Evolutionary conservation across 2,329 filamentous ascomycete species (phyloP), one percentile per base, ranked within the genome.

Genomic region (Fragosphaeria purpurea): DNA sequence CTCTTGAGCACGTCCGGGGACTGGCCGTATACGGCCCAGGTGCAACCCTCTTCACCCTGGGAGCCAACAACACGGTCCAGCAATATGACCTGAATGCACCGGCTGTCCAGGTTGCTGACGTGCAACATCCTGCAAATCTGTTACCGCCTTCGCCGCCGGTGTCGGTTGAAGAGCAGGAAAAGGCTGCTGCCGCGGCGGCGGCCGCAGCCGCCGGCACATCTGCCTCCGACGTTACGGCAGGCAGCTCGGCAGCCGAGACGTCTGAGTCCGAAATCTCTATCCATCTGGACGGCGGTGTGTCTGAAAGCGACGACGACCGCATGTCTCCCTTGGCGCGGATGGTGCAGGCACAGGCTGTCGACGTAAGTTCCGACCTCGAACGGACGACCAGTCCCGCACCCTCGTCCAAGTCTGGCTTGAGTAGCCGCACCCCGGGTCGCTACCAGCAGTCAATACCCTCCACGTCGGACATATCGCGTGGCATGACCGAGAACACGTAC

Each of bases 81-180:
- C 93, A 98, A 65, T 97, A 95, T 63, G 90, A 97, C 63, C 75
- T 97, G 42, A 95, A 94, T 60, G 87, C 86, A 7, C 82, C 84
- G 7, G 79, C 86, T 10, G 72, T 82, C 62, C 80, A 96, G 72
- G 86, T 96, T 33, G 83, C 85, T 55, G 90, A 89, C 62, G 85
- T 93, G 10, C 90, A 95, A 60, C 90, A 96, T 65, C 79, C 85
- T 35, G 87, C 88, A 30, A 82, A 85, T 54, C 75, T 85, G 33
- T 76, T 89, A 11, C 86, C 88, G 34, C 86, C 89, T 1, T 89
- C 86, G 1, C 87, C 88, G 10, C 87, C 88, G 1, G 86, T 90
- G 41, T 90, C 86, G 0, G 77, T 88, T 31, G 85, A 89, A 59
- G 83, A 89, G 60, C 77, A 81, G 52, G 76, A 81, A 58, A 71